These are phyloP conservation scores for Penicillium sp. DNA, from an alignment of 2,329 filamentous ascomycete species.

Conservation along the genomic window DNA sequence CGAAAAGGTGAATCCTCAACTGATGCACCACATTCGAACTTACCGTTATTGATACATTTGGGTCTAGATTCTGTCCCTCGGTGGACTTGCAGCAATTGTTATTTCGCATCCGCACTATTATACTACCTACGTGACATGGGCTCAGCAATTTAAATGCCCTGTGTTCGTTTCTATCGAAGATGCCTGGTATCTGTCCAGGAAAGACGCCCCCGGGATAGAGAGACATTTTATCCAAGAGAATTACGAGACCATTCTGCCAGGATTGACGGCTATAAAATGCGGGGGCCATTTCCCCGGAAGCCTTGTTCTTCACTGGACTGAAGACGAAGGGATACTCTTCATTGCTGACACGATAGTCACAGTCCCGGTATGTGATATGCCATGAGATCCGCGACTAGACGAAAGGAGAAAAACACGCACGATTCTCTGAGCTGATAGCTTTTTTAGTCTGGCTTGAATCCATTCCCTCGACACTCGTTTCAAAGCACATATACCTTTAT, in stretches of 20 bases:
- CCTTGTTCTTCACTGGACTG: slow-evolving; percentile 64
- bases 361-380: slow-evolving; percentile 55
- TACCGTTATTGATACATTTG: background rate
- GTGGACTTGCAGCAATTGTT: slow-evolving; percentile 72
- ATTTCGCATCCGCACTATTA: slow-evolving; percentile 86
- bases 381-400: slow-evolving; percentile 41
- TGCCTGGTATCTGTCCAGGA: slow-evolving; percentile 45
- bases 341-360: slow-evolving; percentile 78
- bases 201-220: background rate
- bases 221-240: background rate
- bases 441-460: slow-evolving; percentile 9
- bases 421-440: slow-evolving; percentile 35
- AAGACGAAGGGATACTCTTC: slow-evolving; percentile 64
- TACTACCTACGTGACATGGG: slow-evolving; percentile 76
- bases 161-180: slow-evolving; percentile 73
- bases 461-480: background rate
- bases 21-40: background rate
- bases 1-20: background rate
- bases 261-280: slow-evolving; percentile 67
- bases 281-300: slow-evolving; percentile 83
- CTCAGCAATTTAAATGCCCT: slow-evolving; percentile 67
- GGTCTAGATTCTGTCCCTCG: slow-evolving; percentile 61
- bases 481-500: slow-evolving; percentile 65
- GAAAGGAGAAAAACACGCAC: background rate
- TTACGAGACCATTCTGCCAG: slow-evolving; percentile 31